Evolutionary conservation across 1,139 yeast species (phyloP).

Genomic region (Zhuliangozyma parablackwelliae): DNA sequence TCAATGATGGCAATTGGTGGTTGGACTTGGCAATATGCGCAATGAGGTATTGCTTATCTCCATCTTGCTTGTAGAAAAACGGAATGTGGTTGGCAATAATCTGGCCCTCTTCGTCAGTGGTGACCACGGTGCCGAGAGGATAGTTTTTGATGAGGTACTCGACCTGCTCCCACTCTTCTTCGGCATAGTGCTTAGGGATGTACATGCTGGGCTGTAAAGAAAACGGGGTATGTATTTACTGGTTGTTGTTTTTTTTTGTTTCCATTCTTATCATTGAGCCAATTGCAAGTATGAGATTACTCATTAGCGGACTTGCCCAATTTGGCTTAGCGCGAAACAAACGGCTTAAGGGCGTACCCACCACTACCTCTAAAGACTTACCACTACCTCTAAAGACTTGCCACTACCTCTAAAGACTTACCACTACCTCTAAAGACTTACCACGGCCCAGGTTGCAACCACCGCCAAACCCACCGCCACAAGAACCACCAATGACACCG

Average conservation of each 20-base stretch:
- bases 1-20: conserved; percentile 48
- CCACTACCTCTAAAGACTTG: too few species aligned
- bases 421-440: conserved; percentile 6
- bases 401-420: too few species aligned
- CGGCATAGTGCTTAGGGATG: conserved; percentile 26
- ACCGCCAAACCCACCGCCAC: conserved; percentile 26
- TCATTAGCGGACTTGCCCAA: too few species aligned
- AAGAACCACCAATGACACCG: conserved; percentile 19
- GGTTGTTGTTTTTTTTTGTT: neutral
- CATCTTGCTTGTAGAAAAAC: conserved; percentile 37
- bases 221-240: neutral
- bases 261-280: neutral
- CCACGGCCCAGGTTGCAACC: conserved; percentile 40
- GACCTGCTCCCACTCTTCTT: conserved; percentile 36
- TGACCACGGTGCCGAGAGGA: conserved; percentile 53
- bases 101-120: conserved; percentile 32
- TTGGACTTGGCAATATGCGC: conserved; percentile 59
- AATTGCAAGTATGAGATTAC: too few species aligned
- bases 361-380: too few species aligned
- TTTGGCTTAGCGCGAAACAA: too few species aligned
- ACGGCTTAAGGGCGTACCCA: too few species aligned
- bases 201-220: conserved; percentile 17
- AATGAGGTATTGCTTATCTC: conserved; percentile 35
- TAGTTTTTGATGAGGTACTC: conserved; percentile 38
- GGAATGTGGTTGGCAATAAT: conserved; percentile 59